Conservation (phyloP, 768 basidiomycete species). For the Phylloporus scabripes region DNA sequence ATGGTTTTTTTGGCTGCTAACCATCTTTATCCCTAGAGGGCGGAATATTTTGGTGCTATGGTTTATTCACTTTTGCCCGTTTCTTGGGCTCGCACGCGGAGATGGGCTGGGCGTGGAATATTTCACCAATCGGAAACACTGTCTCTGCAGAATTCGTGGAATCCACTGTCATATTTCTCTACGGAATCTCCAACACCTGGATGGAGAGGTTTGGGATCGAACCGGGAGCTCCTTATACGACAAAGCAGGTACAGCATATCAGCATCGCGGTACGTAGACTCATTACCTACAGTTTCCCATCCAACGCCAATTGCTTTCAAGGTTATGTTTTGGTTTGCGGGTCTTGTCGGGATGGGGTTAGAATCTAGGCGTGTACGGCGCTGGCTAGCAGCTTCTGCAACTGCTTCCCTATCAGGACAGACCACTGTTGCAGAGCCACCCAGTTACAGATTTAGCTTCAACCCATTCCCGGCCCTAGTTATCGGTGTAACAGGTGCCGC, state of each 20-base stretch:
- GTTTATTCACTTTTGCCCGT: constrained; percentile 85
- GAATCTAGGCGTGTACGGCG: constrained; percentile 70
- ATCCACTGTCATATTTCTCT: constrained; percentile 76
- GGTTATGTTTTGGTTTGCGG: constrained; percentile 95
- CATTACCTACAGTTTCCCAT: neutral
- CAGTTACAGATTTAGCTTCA: constrained; percentile 74
- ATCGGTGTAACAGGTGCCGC: constrained; percentile 92
- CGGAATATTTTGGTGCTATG: constrained; percentile 89
- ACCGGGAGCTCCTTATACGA: constrained; percentile 77
- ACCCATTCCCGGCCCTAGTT: constrained; percentile 88
- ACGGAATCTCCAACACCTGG: constrained; percentile 91
- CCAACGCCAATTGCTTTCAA: constrained; percentile 16
- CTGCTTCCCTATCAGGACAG: constrained; percentile 31
- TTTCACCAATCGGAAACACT: constrained; percentile 43
- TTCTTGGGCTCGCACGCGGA: constrained; percentile 86
- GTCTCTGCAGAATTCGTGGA: constrained; percentile 75
- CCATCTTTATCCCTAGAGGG: constrained; percentile 51
- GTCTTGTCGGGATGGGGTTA: constrained; percentile 81
- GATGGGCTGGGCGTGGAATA: constrained; percentile 95
- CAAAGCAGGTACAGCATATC: constrained; percentile 92
- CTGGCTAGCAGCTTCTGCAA: constrained; percentile 63
- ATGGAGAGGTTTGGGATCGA: constrained; percentile 91
- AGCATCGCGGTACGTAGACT: constrained; percentile 67
- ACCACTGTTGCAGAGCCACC: constrained; percentile 54
- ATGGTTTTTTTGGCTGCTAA: neutral